Evolutionary conservation across 1,139 yeast species (phyloP).

Genomic region (Saccharomycopsis phalli): DNA sequence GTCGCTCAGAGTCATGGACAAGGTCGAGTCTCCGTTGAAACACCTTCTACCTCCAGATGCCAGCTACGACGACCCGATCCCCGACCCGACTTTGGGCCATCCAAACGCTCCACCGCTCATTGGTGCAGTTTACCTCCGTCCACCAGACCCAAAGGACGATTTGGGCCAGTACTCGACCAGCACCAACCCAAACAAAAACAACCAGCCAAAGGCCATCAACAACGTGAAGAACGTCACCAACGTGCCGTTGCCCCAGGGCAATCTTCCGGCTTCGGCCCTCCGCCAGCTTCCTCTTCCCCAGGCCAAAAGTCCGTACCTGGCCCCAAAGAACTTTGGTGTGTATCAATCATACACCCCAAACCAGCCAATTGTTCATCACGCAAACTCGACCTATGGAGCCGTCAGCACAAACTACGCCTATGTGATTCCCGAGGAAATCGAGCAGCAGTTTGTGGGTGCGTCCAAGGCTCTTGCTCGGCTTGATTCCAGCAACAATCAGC

Average conservation of each 20-base stretch:
- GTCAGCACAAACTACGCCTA: constrained; percentile 13
- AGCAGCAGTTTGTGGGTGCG: neutral
- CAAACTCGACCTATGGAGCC: constrained; percentile 7
- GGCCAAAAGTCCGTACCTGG: neutral
- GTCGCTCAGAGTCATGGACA: constrained; percentile 54
- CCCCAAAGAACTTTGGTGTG: neutral
- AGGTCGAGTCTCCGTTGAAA: constrained; percentile 76
- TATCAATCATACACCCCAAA: neutral
- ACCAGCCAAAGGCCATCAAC: constrained; percentile 33
- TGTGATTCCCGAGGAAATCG: constrained; percentile 12
- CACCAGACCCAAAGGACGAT: constrained; percentile 68
- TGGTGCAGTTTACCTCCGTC: constrained; percentile 81
- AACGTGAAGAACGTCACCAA: constrained; percentile 28
- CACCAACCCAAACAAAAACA: constrained; percentile 51
- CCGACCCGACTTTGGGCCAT: constrained; percentile 73
- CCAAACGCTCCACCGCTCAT: constrained; percentile 86
- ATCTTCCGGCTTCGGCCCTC: neutral
- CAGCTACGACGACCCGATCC: constrained; percentile 60
- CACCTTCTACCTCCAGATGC: constrained; percentile 69
- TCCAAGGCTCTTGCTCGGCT: neutral
- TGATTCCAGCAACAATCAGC: neutral
- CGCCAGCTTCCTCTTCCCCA: neutral
- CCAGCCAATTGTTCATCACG: constrained; percentile 12
- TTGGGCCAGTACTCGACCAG: constrained; percentile 61
- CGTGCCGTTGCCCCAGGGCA: constrained; percentile 22